These are phyloP conservation scores for Solanum commersonii DNA, from an alignment of 257 asterid species.

Conservation along the genomic window DNA sequence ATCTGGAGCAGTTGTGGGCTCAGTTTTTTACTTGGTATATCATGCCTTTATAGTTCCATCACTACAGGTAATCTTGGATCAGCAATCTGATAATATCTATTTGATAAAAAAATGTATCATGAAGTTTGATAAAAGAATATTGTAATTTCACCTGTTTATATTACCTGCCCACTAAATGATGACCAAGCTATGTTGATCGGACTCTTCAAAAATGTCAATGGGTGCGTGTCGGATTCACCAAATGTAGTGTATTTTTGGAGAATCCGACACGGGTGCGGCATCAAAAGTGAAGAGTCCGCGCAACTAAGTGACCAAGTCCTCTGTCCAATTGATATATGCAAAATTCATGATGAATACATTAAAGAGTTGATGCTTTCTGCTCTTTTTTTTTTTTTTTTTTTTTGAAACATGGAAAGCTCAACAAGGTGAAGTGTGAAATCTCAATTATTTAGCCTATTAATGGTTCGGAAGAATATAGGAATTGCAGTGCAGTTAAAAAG, in stretches of 20 bases:
- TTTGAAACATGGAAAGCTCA: background rate
- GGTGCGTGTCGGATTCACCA: no score
- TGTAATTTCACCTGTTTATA: background rate
- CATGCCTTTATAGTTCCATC: conserved; percentile 56
- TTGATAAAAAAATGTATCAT: background rate
- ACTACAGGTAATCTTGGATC: conserved; percentile 35
- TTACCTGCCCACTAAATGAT: background rate
- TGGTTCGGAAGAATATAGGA: background rate
- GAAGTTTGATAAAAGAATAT: background rate
- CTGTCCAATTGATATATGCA: background rate
- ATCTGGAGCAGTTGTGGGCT: conserved; percentile 79
- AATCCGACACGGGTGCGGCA: no score
- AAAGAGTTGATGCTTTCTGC: background rate
- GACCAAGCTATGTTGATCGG: background rate
- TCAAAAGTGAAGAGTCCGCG: no score
- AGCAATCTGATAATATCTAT: background rate
- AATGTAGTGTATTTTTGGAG: no score
- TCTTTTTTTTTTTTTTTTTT: background rate
- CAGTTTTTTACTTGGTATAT: conserved; percentile 64
- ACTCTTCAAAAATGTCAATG: no score
- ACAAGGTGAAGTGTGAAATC: background rate
- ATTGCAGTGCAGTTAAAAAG: background rate
- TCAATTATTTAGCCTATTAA: background rate
- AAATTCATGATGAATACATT: background rate
- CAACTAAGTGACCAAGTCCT: background rate